Conservation (phyloP, 257 asterid genomes). For the Petunia secreta region DNA sequence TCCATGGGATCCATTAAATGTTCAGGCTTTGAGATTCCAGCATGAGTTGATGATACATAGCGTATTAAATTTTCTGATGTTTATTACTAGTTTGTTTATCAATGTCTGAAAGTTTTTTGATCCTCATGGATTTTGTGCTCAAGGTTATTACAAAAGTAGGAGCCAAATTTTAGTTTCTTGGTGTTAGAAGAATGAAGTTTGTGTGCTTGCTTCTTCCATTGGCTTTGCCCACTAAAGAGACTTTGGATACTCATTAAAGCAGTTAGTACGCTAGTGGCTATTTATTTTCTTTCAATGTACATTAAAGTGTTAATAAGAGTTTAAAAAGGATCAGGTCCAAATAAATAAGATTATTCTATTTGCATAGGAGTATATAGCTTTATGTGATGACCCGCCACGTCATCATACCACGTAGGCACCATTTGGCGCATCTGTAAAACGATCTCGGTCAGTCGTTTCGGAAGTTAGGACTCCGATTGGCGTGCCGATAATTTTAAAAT, state of each 20-base stretch:
- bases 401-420: too few relatives aligned
- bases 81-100: too few relatives aligned
- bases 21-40: constrained; percentile 35
- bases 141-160: neutral
- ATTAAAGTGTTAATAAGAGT: neutral
- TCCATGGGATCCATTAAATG: constrained; percentile 64
- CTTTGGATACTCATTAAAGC: neutral
- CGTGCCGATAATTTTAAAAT: too few relatives aligned
- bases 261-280: neutral
- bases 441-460: too few relatives aligned
- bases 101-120: neutral
- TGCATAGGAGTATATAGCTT: neutral
- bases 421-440: too few relatives aligned
- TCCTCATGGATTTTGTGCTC: neutral
- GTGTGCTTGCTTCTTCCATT: neutral
- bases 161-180: neutral
- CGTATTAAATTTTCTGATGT: too few relatives aligned
- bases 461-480: too few relatives aligned
- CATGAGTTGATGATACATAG: neutral
- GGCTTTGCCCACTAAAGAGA: neutral
- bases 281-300: neutral
- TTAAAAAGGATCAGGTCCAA: neutral
- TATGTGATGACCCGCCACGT: too few relatives aligned
- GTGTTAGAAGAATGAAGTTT: neutral
- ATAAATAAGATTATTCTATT: too few relatives aligned